A percentile compares a stretch with the other conserved stretches of the same genome.
These are phyloP conservation scores for Saitozyma podzolica DNA, from an alignment of 768 basidiomycete species.

Conservation along the genomic window DNA sequence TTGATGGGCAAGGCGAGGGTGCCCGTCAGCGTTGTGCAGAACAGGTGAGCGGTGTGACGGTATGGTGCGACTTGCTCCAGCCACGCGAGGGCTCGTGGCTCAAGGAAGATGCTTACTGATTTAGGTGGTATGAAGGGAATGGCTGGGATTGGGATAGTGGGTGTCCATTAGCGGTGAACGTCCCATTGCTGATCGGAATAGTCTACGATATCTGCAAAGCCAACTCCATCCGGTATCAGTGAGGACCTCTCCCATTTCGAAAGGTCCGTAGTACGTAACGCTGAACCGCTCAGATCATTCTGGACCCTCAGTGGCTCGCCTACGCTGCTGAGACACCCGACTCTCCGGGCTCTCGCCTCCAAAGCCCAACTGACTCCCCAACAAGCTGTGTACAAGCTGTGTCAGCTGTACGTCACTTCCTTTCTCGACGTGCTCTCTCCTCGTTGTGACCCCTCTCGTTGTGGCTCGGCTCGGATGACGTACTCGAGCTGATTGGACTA, in stretches of 20 bases:
- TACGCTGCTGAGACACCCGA: constrained; percentile 59
- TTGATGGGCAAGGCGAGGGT: constrained; percentile 60
- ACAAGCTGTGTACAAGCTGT: constrained; percentile 69
- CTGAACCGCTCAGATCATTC: constrained; percentile 63
- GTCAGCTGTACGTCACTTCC: constrained; percentile 55
- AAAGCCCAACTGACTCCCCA: constrained; percentile 61
- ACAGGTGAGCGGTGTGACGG: constrained; percentile 44
- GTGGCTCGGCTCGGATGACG: background rate
- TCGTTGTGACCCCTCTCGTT: background rate
- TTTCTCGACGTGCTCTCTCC: background rate
- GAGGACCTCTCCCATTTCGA: constrained; percentile 14
- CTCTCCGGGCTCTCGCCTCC: constrained; percentile 57
- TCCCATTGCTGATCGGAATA: no score
- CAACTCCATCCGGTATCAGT: constrained; percentile 74
- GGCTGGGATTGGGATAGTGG: constrained; percentile 63
- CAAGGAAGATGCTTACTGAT: no score
- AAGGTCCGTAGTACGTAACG: background rate
- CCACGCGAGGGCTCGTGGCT: no score
- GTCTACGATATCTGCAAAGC: constrained; percentile 56
- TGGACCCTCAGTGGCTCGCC: constrained; percentile 85
- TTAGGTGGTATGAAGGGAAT: constrained; percentile 73
- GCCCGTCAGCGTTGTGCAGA: constrained; percentile 66
- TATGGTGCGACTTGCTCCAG: no score
- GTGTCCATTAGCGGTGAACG: constrained; percentile 4
- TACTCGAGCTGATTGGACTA: constrained; percentile 9